Conservation (phyloP, 495 filamentous ascomycete genomes). For the Podospora sp. region DNA sequence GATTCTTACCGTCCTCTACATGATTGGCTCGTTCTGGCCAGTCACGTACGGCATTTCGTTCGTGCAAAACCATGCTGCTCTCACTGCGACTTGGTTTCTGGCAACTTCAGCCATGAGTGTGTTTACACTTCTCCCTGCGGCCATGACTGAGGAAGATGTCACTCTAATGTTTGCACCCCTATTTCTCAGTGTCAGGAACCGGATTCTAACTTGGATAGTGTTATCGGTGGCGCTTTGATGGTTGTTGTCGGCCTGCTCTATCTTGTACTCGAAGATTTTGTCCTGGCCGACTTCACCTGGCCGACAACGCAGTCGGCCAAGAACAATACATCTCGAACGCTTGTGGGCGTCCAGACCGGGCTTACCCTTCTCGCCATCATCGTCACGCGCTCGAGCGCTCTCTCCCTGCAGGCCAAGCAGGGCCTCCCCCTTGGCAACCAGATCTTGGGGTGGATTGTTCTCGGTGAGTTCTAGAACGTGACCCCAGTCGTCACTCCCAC, state of each 20-base stretch:
- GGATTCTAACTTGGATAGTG: conserved; percentile 53
- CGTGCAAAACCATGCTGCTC: conserved; percentile 59
- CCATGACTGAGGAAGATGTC: conserved; percentile 81
- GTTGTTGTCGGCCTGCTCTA: conserved; percentile 76
- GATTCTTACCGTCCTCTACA: conserved; percentile 80
- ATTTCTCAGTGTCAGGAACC: not conserved
- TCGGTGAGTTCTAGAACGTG: conserved; percentile 59
- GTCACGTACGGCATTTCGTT: conserved; percentile 72
- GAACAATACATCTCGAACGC: conserved; percentile 40
- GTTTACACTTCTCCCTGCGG: conserved; percentile 86
- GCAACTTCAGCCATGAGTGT: conserved; percentile 82
- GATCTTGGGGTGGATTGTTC: conserved; percentile 78
- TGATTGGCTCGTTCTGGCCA: conserved; percentile 78
- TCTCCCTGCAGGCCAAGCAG: conserved; percentile 80
- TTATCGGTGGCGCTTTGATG: conserved; percentile 79
- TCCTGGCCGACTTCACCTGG: conserved; percentile 54
- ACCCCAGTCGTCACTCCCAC: not conserved
- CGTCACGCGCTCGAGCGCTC: conserved; percentile 79
- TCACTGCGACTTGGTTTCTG: conserved; percentile 73
- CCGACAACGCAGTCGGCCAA: conserved; percentile 28
- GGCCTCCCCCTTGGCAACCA: conserved; percentile 92
- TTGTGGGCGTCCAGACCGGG: conserved; percentile 64
- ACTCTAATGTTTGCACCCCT: conserved; percentile 67
- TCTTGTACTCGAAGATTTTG: conserved; percentile 74
- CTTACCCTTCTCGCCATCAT: conserved; percentile 80